Percentiles rank a stretch among this genome's conserved stretches.
Evolutionary conservation across 345 rosid species (phyloP).

Genomic region (Geranium rotundifolium): DNA sequence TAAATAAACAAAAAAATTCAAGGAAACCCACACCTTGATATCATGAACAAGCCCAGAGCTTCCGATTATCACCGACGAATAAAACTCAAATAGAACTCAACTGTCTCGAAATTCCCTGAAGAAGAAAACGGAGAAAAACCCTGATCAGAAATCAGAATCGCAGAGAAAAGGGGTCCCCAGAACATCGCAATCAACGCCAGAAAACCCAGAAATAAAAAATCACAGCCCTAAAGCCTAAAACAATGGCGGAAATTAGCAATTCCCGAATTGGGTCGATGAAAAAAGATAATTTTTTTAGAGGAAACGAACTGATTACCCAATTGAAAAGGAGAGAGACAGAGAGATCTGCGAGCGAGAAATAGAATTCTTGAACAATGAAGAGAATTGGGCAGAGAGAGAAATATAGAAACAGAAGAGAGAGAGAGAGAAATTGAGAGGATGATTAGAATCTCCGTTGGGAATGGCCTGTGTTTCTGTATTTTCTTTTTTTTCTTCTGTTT

Average conservation of each 20-base stretch:
- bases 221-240: not conserved
- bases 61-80: not conserved
- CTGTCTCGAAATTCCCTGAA: constrained; percentile 12
- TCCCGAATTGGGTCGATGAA: not conserved
- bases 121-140: constrained; percentile 2
- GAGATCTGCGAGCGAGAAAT: not conserved
- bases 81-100: not conserved
- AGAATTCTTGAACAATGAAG: not conserved
- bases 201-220: not conserved
- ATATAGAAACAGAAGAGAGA: not conserved
- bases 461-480: not conserved
- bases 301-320: not conserved
- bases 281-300: too few species aligned
- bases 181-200: not conserved
- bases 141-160: not conserved
- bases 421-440: not conserved
- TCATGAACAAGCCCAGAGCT: constrained; percentile 23
- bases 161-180: not conserved
- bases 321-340: not conserved
- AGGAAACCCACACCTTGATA: constrained; percentile 13
- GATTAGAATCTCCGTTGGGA: not conserved
- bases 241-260: not conserved
- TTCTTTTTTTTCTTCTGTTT: not conserved
- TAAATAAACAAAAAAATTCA: not conserved
- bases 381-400: not conserved